These are phyloP conservation scores for Porogramme epimiltina DNA, from an alignment of 1,284 basidiomycete species.

Conservation along the genomic window DNA sequence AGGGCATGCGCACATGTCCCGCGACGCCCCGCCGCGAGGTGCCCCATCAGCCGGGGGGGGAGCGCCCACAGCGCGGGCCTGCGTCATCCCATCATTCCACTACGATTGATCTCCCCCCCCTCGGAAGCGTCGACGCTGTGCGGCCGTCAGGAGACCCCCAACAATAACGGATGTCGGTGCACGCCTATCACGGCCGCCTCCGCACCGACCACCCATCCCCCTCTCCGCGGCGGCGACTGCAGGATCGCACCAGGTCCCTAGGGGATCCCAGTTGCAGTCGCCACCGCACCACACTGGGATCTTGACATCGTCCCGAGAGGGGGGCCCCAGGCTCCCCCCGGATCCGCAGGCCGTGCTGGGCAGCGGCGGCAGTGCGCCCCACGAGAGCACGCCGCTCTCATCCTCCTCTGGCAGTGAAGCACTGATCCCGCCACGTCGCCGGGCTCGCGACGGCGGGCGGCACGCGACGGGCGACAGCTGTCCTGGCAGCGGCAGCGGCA, in stretches of 20 bases:
- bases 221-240: not conserved
- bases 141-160: not conserved
- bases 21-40: not conserved
- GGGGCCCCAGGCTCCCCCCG: too few species aligned
- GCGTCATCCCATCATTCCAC: slow-evolving; percentile 10
- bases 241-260: not conserved
- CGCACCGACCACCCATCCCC: not conserved
- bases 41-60: not conserved
- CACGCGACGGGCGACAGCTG: too few species aligned
- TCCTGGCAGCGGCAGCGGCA: too few species aligned
- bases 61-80: not conserved
- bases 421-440: too few species aligned
- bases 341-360: too few species aligned
- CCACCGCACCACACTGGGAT: slow-evolving; percentile 1
- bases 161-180: not conserved
- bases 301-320: not conserved
- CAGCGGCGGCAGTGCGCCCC: too few species aligned
- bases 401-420: too few species aligned
- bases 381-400: too few species aligned
- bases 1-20: too few species aligned
- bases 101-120: slow-evolving; percentile 4
- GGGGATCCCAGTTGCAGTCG: not conserved
- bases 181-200: slow-evolving; percentile 13
- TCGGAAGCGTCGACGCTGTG: slow-evolving; percentile 4
- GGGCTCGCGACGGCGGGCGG: too few species aligned